Base-by-base conservation (phyloP, 2,329 filamentous ascomycete genomes). In the Aspergillus tanneri region DNA sequence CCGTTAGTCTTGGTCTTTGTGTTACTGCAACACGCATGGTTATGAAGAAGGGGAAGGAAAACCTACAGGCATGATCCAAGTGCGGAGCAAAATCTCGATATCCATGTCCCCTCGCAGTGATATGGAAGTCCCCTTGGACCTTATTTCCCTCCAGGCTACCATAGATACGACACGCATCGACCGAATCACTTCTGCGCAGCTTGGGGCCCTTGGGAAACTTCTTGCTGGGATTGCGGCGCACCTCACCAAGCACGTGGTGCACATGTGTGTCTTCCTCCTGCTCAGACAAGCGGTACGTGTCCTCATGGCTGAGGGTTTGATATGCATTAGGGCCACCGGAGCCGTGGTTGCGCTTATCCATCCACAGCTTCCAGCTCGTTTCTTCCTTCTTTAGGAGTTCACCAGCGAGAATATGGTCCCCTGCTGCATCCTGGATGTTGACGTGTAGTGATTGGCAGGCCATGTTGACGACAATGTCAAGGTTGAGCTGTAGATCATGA, bases 111-210 rank as follows among this genome's bases (percentile, higher is more conserved):
- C 90, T 77, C 3, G 93, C 93, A 2, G 93, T 99, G 63, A 99
- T 93, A 68, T 99, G 93, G 66, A 99, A 97, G 69, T 99, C 92
- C 3, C 92, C 93, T 72, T 96, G 92, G 36, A 99, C 93, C 74
- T 95, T 95, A 72, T 99, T 99, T 58, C 95, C 81, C 58, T 95
- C 87, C 68, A 99, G 70, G 61, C 84, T 95, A 25, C 93, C 93
- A 69, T 83, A 99, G 54, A 99, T 84, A 39, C 93, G 83, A 70
- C 93, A 99, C 53, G 87, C 87, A 68, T 96, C 88, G 12, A 78
- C 71, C 18, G 74, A 73, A 65, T 78, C 78, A 14, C 72, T 62
- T 21, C 77, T 71, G 43, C 73, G 72, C 46, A 93, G 63, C 50
- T 75, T 78, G 2, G 90, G 91, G 2, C 90, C 93, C 78, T 87